A percentile compares a stretch with the other conserved stretches of the same genome.
Evolutionary conservation across 2,329 filamentous ascomycete species (phyloP).

Genomic region (Chaetomium olivaceum): DNA sequence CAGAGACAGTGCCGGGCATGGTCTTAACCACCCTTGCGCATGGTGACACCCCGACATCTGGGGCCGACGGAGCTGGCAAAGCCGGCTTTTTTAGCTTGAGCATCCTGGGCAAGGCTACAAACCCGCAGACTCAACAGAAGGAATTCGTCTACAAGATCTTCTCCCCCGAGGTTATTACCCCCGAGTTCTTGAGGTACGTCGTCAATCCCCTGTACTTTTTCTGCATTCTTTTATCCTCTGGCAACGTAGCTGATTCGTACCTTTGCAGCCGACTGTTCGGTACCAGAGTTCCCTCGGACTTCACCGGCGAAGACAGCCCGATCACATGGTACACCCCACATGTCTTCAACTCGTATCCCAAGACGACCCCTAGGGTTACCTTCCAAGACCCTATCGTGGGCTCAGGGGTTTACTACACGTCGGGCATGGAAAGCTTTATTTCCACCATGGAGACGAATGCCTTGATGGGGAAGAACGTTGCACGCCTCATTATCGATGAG

Average conservation of each 20-base stretch:
- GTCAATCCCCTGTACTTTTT: background rate
- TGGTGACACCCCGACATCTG: conserved; percentile 53
- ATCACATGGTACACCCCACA: conserved; percentile 79
- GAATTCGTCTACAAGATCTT: conserved; percentile 69
- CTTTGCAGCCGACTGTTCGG: conserved; percentile 11
- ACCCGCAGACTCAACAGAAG: conserved; percentile 55
- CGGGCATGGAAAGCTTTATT: conserved; percentile 87
- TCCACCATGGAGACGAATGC: conserved; percentile 97
- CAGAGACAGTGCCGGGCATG: conserved; percentile 64
- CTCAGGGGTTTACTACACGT: conserved; percentile 67
- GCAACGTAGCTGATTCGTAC: background rate
- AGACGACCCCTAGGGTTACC: conserved; percentile 77
- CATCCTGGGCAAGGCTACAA: conserved; percentile 64
- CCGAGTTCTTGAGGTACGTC: conserved; percentile 51
- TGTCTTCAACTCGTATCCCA: conserved; percentile 82
- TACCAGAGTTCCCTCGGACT: background rate
- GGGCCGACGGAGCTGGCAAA: conserved; percentile 64
- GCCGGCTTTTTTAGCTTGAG: conserved; percentile 86
- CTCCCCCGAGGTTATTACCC: conserved; percentile 55
- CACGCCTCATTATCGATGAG: conserved; percentile 66
- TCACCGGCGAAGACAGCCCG: conserved; percentile 36
- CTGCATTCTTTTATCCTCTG: no score
- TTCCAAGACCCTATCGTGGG: conserved; percentile 80
- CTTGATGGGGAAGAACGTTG: conserved; percentile 86
- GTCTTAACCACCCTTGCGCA: conserved; percentile 79